Conservation (phyloP, 768 basidiomycete species). For the Mycena rebaudengoi region DNA sequence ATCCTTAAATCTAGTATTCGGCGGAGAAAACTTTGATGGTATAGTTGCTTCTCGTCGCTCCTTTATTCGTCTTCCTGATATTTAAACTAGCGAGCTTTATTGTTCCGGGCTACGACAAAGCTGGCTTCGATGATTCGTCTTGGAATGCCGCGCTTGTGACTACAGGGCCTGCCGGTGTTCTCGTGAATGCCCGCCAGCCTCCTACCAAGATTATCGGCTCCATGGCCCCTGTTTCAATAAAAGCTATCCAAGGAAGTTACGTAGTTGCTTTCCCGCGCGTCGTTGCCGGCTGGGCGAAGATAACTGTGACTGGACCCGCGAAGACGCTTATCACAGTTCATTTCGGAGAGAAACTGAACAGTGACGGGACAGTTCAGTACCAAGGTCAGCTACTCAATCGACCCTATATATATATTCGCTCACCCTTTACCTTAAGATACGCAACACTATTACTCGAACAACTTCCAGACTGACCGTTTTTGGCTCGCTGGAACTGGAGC, state of each 20-base stretch:
- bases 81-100: constrained; percentile 30
- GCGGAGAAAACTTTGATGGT: constrained; percentile 43
- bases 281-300: constrained; percentile 38
- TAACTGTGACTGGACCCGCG: constrained; percentile 34
- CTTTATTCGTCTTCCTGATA: neutral
- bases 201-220: constrained; percentile 33
- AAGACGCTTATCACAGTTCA: constrained; percentile 38
- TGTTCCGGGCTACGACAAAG: constrained; percentile 29
- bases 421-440: too few species aligned
- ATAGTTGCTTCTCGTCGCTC: neutral
- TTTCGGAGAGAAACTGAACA: constrained; percentile 41
- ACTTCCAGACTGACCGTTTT: constrained; percentile 37
- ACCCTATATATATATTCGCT: too few species aligned
- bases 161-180: constrained; percentile 30
- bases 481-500: constrained; percentile 35
- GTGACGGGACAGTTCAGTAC: constrained; percentile 24
- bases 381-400: constrained; percentile 13
- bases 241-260: constrained; percentile 29
- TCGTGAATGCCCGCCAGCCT: constrained; percentile 32
- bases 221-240: constrained; percentile 33
- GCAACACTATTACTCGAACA: constrained; percentile 37
- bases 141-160: constrained; percentile 33
- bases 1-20: too few species aligned
- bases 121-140: constrained; percentile 27
- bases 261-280: constrained; percentile 37